A percentile compares a stretch with the other conserved stretches of the same genome.
Evolutionary conservation across 208 protist genomes (phyloP).

Genomic region (Trypanosoma mega): DNA sequence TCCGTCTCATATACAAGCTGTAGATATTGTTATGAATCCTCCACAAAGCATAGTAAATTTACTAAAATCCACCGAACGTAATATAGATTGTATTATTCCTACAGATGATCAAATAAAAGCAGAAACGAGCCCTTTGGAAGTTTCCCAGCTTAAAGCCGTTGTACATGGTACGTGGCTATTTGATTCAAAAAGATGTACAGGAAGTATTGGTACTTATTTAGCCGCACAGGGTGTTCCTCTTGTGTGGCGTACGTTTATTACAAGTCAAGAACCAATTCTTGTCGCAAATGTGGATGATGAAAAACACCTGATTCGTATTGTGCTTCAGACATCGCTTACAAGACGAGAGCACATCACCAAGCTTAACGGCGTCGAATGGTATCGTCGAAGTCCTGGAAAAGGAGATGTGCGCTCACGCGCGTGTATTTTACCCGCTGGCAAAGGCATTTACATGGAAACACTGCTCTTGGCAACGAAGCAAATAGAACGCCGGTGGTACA

Average conservation of each 20-base stretch:
- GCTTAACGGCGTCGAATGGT: constrained; percentile 32
- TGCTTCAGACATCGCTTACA: constrained; percentile 29
- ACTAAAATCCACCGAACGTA: constrained; percentile 7
- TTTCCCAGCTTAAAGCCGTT: constrained; percentile 44
- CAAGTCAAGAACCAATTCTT: constrained; percentile 29
- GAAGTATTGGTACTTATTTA: constrained; percentile 38
- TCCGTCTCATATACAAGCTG: constrained; percentile 25
- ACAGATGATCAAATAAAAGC: constrained; percentile 19
- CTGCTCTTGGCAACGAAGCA: constrained; percentile 21
- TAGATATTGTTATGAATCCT: constrained; percentile 43
- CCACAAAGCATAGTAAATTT: constrained; percentile 20
- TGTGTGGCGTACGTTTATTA: constrained; percentile 47
- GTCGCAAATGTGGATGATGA: constrained; percentile 28
- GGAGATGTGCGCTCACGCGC: constrained; percentile 37
- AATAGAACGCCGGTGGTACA: constrained; percentile 51
- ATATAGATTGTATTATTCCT: constrained; percentile 16
- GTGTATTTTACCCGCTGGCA: constrained; percentile 37
- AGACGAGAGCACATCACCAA: constrained; percentile 12
- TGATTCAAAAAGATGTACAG: constrained; percentile 22
- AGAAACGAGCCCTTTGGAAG: constrained; percentile 30
- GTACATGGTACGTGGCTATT: constrained; percentile 49
- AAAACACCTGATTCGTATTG: constrained; percentile 22
- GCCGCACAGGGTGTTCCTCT: constrained; percentile 45
- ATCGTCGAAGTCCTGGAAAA: constrained; percentile 33
- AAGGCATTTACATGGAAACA: constrained; percentile 49